Conservation (phyloP, 495 filamentous ascomycete genomes). For the Copromyces sp. region DNA sequence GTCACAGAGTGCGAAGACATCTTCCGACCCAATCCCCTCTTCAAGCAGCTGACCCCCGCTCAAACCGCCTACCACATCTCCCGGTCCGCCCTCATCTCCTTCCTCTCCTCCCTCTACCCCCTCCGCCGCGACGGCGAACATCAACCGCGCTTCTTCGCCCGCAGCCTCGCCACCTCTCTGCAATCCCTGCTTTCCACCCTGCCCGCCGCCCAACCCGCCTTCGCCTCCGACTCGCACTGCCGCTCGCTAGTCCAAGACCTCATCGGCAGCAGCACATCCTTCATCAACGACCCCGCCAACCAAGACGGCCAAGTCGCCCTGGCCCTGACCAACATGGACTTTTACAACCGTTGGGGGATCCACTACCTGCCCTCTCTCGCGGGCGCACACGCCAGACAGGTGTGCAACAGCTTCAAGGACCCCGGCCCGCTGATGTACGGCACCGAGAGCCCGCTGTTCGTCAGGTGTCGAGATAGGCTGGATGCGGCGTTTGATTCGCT, state of each 20-base stretch:
- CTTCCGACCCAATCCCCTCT: background rate
- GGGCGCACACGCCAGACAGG: conserved; percentile 32
- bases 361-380: conserved; percentile 37
- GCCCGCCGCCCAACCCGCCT: conserved; percentile 6
- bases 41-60: conserved; percentile 8
- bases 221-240: conserved; percentile 12
- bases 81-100: conserved; percentile 29
- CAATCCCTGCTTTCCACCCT: conserved; percentile 1
- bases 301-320: conserved; percentile 28
- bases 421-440: conserved; percentile 35
- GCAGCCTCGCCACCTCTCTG: conserved; percentile 18
- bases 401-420: conserved; percentile 39
- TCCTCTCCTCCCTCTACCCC: conserved; percentile 26
- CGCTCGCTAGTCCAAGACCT: conserved; percentile 30
- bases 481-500: conserved; percentile 29
- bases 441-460: conserved; percentile 25
- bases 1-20: background rate
- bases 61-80: conserved; percentile 33
- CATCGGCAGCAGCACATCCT: conserved; percentile 10
- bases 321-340: conserved; percentile 18
- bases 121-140: conserved; percentile 19
- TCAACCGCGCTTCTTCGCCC: conserved; percentile 12
- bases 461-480: conserved; percentile 24
- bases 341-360: conserved; percentile 30
- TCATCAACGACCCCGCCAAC: background rate